phyloP scores from a whole-genome alignment of 441 rosid genomes.

The Arabidopsis lyrata region DNA sequence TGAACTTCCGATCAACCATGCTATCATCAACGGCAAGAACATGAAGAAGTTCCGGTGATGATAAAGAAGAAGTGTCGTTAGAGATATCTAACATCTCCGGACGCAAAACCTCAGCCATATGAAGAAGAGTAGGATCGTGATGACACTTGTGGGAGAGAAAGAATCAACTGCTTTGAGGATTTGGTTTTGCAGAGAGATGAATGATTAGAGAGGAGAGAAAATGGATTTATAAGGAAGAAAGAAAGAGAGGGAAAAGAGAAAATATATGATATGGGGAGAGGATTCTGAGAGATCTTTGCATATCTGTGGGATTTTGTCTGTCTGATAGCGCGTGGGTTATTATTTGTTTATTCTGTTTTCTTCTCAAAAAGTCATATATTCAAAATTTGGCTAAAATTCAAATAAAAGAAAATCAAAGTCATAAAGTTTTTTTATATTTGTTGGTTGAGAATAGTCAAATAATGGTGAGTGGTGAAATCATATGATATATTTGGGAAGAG shows the following conservation, averaged over 20 bases:
- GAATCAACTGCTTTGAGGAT: neutral
- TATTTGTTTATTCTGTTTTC: slow-evolving; percentile 39
- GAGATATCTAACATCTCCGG: slow-evolving; percentile 39
- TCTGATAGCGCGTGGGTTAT: slow-evolving; percentile 43
- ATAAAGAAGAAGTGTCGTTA: slow-evolving; percentile 35
- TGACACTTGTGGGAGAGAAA: neutral
- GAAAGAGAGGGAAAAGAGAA: slow-evolving; percentile 28
- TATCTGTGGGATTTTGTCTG: slow-evolving; percentile 45
- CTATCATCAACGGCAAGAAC: slow-evolving; percentile 94
- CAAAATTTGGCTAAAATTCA: slow-evolving; percentile 33
- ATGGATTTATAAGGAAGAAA: slow-evolving; percentile 28
- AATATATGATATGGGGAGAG: slow-evolving; percentile 34
- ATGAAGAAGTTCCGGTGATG: slow-evolving; percentile 54
- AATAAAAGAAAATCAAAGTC: slow-evolving; percentile 18
- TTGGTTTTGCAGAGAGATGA: slow-evolving; percentile 17
- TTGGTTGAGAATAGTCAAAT: slow-evolving; percentile 32
- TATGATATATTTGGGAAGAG: slow-evolving; percentile 24
- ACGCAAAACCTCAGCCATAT: slow-evolving; percentile 42
- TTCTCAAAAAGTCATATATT: slow-evolving; percentile 29
- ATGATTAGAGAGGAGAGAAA: slow-evolving; percentile 1
- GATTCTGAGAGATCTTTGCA: slow-evolving; percentile 43
- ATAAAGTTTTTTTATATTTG: neutral
- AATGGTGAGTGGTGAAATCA: slow-evolving; percentile 37
- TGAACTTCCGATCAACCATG: slow-evolving; percentile 76
- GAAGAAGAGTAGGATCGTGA: neutral